Conservation (phyloP, 129 eudicot genomes). For the sunflower (Helianthus annuus) region HanXRQr2.0-SUNRISE NC_035441.2:186295343-186295842, state of each 20-base stretch:
- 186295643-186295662: slow-evolving; percentile 83
- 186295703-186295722: slow-evolving; percentile 48
- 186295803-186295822: slow-evolving; percentile 54
- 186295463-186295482: not conserved
- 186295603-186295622: slow-evolving; percentile 59
- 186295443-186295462: not conserved
- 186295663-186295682: slow-evolving; percentile 55
- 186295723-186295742: slow-evolving; percentile 38
- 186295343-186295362: not conserved
- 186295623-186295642: slow-evolving; percentile 66
- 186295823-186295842: slow-evolving; percentile 57
- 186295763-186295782: not conserved
- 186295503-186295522: not conserved
- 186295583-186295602: slow-evolving; percentile 41
- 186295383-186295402: not conserved
- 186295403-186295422: not conserved
- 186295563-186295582: not conserved
- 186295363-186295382: not conserved
- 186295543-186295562: no score
- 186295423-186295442: not conserved
- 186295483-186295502: not conserved
- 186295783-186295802: not conserved
- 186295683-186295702: slow-evolving; percentile 54
- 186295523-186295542: not conserved
- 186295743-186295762: not conserved